Conservation (phyloP, 306 rosid genomes). For the Dalbergia oliveri region DNA sequence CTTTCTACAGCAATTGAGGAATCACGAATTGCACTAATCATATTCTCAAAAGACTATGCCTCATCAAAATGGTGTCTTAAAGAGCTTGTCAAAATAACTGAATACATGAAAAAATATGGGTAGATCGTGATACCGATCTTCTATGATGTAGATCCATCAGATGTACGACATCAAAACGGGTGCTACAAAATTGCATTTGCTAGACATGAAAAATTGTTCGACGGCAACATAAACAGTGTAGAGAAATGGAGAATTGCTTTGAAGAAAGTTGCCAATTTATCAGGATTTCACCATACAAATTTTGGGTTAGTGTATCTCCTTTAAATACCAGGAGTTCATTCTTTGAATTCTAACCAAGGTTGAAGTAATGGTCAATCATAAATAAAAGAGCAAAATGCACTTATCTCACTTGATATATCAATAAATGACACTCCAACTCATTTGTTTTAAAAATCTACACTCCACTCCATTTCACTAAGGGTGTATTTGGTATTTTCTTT, state of each 20-base stretch:
- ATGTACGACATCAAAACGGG: not conserved
- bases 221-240: not conserved
- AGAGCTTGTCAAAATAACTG: not conserved
- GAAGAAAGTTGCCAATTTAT: not conserved
- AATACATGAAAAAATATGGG: not conserved
- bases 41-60: not conserved
- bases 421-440: too few relatives aligned
- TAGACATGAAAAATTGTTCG: not conserved
- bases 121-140: not conserved
- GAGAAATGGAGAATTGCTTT: not conserved
- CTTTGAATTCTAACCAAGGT: not conserved
- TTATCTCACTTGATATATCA: too few relatives aligned
- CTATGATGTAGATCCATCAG: not conserved
- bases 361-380: not conserved
- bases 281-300: not conserved
- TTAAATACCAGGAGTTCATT: not conserved
- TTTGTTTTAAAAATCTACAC: too few relatives aligned
- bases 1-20: not conserved
- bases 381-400: too few relatives aligned
- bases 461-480: too few relatives aligned
- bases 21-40: not conserved
- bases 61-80: not conserved
- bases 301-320: not conserved
- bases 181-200: not conserved
- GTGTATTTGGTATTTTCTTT: too few relatives aligned